A percentile compares a stretch with the other conserved stretches of the same genome.
Conservation (phyloP, 2,329 filamentous ascomycete genomes). For the Neobulgaria alba region DNA sequence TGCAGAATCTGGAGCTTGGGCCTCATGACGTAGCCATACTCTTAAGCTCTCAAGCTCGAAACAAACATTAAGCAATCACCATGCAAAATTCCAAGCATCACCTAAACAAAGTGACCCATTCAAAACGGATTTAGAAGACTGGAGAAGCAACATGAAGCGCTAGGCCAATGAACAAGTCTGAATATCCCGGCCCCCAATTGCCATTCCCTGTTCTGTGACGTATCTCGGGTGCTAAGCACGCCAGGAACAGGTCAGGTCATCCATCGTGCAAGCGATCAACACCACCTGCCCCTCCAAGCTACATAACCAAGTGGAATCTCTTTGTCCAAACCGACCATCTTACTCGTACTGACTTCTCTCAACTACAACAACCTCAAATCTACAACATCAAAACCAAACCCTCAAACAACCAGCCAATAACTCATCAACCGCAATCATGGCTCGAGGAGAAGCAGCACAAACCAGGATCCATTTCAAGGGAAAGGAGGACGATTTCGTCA, state of each 20-base stretch:
- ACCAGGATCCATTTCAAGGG: conserved; percentile 66
- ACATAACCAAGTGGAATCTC: conserved; percentile 24
- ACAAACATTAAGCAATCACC: too few species aligned
- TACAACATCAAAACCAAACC: conserved; percentile 3
- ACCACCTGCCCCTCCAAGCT: conserved; percentile 14
- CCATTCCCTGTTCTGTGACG: background rate
- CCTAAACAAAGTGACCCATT: too few species aligned
- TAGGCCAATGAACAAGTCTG: too few species aligned
- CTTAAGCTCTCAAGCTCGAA: too few species aligned
- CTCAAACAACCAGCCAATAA: conserved; percentile 5
- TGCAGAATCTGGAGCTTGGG: too few species aligned
- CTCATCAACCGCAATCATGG: conserved; percentile 32
- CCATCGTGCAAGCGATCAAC: conserved; percentile 5
- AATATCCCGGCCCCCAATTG: too few species aligned
- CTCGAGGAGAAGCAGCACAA: conserved; percentile 46
- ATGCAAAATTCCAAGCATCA: too few species aligned
- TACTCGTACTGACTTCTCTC: conserved; percentile 1
- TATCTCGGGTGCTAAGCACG: conserved; percentile 5
- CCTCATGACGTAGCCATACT: too few species aligned
- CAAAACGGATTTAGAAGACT: too few species aligned
- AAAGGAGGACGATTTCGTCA: conserved; percentile 56
- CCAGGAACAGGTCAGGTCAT: conserved; percentile 16
- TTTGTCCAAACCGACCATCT: conserved; percentile 3
- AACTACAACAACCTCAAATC: conserved; percentile 3
- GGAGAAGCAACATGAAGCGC: too few species aligned